Evolutionary conservation across 192 early-diverging fungal genomes (phyloP).

Genomic region (Geosiphon pyriformis): DNA sequence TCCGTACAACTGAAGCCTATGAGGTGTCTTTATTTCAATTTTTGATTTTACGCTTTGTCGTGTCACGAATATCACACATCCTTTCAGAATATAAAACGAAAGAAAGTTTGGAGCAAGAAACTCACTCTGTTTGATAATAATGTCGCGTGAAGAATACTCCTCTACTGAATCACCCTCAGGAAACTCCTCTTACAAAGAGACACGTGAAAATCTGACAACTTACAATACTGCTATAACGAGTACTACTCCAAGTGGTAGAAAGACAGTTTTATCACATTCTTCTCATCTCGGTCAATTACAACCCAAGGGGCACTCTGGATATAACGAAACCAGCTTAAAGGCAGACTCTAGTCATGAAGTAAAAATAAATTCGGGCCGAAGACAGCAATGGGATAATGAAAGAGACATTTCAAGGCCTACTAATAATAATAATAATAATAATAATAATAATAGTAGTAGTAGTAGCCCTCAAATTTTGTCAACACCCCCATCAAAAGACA

Average conservation of each 20-base stretch:
- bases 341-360: slow-evolving; percentile 22
- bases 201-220: slow-evolving; percentile 7
- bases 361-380: slow-evolving; percentile 11
- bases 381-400: slow-evolving; percentile 6
- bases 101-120: too few species aligned
- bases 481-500: not conserved
- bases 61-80: too few species aligned
- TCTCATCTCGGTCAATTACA: too few species aligned
- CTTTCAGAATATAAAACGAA: too few species aligned
- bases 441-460: not conserved
- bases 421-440: slow-evolving; percentile 8
- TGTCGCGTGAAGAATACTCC: slow-evolving; percentile 15
- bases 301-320: too few species aligned
- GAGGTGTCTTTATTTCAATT: too few species aligned
- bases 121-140: too few species aligned
- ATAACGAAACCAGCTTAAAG: not conserved
- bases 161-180: not conserved
- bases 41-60: too few species aligned
- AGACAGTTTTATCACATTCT: too few species aligned
- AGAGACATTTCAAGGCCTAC: slow-evolving; percentile 21
- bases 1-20: too few species aligned
- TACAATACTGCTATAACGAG: slow-evolving; percentile 2
- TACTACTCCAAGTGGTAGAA: slow-evolving; percentile 3
- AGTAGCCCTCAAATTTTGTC: not conserved
- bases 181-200: slow-evolving; percentile 9